A percentile compares a stretch with the other conserved stretches of the same genome.
Conservation (phyloP, 495 filamentous ascomycete genomes). For the Hypoxylon cercidicola region DNA sequence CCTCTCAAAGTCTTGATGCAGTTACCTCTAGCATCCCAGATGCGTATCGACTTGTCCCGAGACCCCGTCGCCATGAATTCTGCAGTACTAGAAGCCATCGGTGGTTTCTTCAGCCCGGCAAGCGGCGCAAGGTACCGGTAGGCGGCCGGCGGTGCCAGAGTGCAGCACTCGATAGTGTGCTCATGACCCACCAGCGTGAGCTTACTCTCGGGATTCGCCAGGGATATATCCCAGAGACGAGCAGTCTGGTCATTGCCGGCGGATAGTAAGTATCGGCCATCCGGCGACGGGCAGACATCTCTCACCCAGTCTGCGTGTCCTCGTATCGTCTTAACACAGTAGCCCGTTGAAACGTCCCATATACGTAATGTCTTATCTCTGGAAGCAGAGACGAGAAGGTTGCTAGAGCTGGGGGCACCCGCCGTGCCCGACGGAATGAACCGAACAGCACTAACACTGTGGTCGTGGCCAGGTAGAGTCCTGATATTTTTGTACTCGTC, state of each 20-base stretch:
- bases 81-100: constrained; percentile 74
- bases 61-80: constrained; percentile 94
- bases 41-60: constrained; percentile 88
- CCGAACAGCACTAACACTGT: constrained; percentile 85
- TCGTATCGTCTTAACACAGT: constrained; percentile 85
- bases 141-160: constrained; percentile 82
- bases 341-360: constrained; percentile 94
- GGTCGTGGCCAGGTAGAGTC: constrained; percentile 92
- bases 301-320: constrained; percentile 92
- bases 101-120: constrained; percentile 86
- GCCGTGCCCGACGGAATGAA: constrained; percentile 86
- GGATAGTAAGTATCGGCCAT: constrained; percentile 85
- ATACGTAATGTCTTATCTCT: constrained; percentile 85
- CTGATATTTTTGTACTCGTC: constrained; percentile 97
- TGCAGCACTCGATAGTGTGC: constrained; percentile 88
- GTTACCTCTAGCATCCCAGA: constrained; percentile 90
- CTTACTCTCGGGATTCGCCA: constrained; percentile 76
- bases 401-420: constrained; percentile 70
- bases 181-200: constrained; percentile 89
- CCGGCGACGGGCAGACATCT: constrained; percentile 81
- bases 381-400: constrained; percentile 82
- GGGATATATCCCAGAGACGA: constrained; percentile 85
- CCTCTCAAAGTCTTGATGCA: constrained; percentile 88
- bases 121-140: constrained; percentile 81
- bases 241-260: constrained; percentile 83